Evolutionary conservation across 495 filamentous ascomycete species (phyloP), one percentile per base, ranked within the genome.

Genomic region (Extremus antarcticus): DNA sequence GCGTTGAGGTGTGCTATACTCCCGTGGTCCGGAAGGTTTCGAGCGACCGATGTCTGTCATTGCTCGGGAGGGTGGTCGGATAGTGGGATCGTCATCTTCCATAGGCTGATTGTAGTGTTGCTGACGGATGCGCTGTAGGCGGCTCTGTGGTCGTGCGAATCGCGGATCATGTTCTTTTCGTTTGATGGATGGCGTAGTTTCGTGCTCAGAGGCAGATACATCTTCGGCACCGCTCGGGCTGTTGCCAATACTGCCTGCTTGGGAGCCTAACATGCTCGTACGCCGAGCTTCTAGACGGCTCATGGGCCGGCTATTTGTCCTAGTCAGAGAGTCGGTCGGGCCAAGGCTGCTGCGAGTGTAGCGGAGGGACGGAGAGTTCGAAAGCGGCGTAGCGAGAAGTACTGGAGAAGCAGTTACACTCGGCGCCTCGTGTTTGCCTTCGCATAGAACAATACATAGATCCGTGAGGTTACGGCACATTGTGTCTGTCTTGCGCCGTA

Each of bases 391-490:
- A 11, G 68, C 70, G 16, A 65, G 57, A 25, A 64, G 70, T 47
- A 70, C 73, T 10, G 55, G 54, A 45, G 67, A 59, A 40, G 57
- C 40, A 20, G 50, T 51, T n/a, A 46, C 39, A 68, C 43, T 56
- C 52, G 48, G 66, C 58, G 59, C 56, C 16, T 50, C 72, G 53
- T 47, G 49, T 57, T 69, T 60, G 49, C 65, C 75, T 54, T 88
- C 85, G 49, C 85, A 85, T 43, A 98, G 71, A 16, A 88, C 88
- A 39, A 98, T 77, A 64, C 88, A 95, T 21, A 98, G 75, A 63
- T 98, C 92, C 1, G 92, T 97, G 54, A 98, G 70, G 60, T 86
- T 90, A 47, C 92, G 80, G 69, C 94, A 97, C 67, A 97, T 78
- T 63, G 84, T 90, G 65, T 97, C 92, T 25, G 87, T 87, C 66